These are phyloP conservation scores for Corchorus olitorius DNA, from an alignment of 345 rosid species.

Conservation along the genomic window DNA sequence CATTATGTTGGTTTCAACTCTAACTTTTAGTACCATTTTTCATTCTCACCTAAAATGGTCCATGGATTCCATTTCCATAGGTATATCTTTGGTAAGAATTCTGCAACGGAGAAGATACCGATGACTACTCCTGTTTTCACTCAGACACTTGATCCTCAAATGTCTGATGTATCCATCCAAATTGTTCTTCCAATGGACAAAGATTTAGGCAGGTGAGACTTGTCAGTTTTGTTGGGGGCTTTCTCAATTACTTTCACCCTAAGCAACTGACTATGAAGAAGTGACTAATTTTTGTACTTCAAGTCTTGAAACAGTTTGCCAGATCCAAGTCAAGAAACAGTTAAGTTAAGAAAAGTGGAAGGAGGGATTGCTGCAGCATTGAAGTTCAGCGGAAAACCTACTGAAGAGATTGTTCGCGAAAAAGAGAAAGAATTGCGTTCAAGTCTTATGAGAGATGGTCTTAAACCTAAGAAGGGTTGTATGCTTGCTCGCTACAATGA, in stretches of 20 bases:
- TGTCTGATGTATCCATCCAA: conserved; percentile 68
- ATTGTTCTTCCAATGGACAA: conserved; percentile 74
- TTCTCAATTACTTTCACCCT: background rate
- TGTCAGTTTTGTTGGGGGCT: too few relatives aligned
- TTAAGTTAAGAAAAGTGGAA: conserved; percentile 66
- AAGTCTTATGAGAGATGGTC: conserved; percentile 59
- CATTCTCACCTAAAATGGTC: background rate
- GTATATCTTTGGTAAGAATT: conserved; percentile 47
- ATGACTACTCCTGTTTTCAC: conserved; percentile 24
- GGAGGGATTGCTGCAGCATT: conserved; percentile 74
- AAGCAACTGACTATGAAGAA: background rate
- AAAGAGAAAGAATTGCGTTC: conserved; percentile 66
- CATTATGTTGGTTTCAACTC: background rate
- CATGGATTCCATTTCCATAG: conserved; percentile 28
- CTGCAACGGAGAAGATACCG: conserved; percentile 19
- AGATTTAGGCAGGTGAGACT: conserved; percentile 59
- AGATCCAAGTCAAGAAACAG: conserved; percentile 55
- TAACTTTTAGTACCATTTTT: background rate
- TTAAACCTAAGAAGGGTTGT: conserved; percentile 52
- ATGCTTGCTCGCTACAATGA: conserved; percentile 91
- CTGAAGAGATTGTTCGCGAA: conserved; percentile 53
- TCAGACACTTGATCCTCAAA: conserved; percentile 27
- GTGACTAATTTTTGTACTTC: conserved; percentile 8
- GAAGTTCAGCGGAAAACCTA: conserved; percentile 86
- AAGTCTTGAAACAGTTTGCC: conserved; percentile 55